Conservation (phyloP, 2,329 filamentous ascomycete genomes). For the Colletotrichum agaves region DNA sequence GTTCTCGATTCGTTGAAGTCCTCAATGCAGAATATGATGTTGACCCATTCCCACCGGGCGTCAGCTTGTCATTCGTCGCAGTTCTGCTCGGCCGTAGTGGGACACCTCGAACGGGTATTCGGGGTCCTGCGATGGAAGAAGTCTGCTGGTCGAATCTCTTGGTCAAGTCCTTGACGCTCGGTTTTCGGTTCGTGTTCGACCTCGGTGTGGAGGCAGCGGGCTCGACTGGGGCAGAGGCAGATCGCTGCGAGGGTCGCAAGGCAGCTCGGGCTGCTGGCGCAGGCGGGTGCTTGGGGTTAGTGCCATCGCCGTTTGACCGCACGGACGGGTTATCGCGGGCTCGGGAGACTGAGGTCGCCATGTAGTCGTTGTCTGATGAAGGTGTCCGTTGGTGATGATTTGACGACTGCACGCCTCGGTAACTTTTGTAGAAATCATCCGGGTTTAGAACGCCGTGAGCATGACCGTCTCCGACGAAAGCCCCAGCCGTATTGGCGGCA, state of each 20-base stretch:
- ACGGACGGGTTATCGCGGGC: conserved; percentile 54
- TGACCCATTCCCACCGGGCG: conserved; percentile 40
- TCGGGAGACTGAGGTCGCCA: conserved; percentile 50
- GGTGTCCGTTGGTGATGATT: conserved; percentile 41
- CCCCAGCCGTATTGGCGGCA: conserved; percentile 41
- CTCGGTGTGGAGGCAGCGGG: conserved; percentile 50
- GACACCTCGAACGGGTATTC: conserved; percentile 49
- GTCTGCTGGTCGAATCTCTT: conserved; percentile 78
- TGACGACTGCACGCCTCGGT: conserved; percentile 52
- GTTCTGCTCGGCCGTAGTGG: conserved; percentile 50
- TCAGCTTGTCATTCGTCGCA: conserved; percentile 44
- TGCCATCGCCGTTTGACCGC: conserved; percentile 62
- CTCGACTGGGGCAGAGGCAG: conserved; percentile 66
- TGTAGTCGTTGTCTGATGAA: conserved; percentile 46
- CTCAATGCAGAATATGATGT: conserved; percentile 56
- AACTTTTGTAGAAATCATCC: conserved; percentile 67
- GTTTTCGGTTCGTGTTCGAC: conserved; percentile 54
- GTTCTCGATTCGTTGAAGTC: conserved; percentile 47
- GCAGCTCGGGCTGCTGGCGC: conserved; percentile 53
- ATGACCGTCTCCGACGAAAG: conserved; percentile 46
- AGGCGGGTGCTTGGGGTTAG: conserved; percentile 59
- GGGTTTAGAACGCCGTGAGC: conserved; percentile 58
- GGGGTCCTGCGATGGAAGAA: conserved; percentile 47
- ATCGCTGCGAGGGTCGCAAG: conserved; percentile 58
- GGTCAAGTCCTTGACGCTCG: conserved; percentile 84